Evolutionary conservation across 768 basidiomycete genomes (phyloP).

Genomic region (Boletus vinaceobasis): DNA sequence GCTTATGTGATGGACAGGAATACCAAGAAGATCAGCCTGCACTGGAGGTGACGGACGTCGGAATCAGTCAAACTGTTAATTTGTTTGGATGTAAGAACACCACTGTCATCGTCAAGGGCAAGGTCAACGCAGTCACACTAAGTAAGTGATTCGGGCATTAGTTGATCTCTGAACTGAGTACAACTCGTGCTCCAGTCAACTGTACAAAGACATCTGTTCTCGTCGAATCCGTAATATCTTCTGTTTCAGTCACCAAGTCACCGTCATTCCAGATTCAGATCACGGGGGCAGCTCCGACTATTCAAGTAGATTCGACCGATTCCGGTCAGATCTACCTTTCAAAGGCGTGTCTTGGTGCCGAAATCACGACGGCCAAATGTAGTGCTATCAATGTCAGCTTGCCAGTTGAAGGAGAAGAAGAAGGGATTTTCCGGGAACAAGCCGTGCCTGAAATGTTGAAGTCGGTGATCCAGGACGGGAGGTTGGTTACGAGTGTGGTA

Average conservation of each 20-base stretch:
- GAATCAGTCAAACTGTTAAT: slow-evolving; percentile 81
- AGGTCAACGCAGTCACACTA: slow-evolving; percentile 90
- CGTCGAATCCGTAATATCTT: slow-evolving; percentile 90
- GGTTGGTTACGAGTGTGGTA: slow-evolving; percentile 82
- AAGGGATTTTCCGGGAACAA: slow-evolving; percentile 86
- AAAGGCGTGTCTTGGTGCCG: slow-evolving; percentile 69
- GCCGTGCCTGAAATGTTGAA: slow-evolving; percentile 95
- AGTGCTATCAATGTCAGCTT: slow-evolving; percentile 88
- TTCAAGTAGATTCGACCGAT: slow-evolving; percentile 93
- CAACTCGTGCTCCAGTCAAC: slow-evolving; percentile 53
- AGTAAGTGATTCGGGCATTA: slow-evolving; percentile 41
- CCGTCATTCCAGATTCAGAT: slow-evolving; percentile 94
- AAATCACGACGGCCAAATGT: slow-evolving; percentile 94
- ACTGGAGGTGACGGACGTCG: slow-evolving; percentile 71
- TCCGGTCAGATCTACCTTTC: slow-evolving; percentile 94
- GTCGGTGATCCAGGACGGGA: slow-evolving; percentile 76
- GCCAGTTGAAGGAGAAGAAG: slow-evolving; percentile 84
- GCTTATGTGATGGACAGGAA: slow-evolving; percentile 53
- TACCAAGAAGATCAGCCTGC: slow-evolving; percentile 79
- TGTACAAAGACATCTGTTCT: slow-evolving; percentile 86
- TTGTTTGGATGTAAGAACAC: slow-evolving; percentile 88
- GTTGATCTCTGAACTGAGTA: slow-evolving; percentile 1
- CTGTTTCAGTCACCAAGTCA: slow-evolving; percentile 82
- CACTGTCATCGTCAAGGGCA: slow-evolving; percentile 82
- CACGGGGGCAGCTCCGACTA: slow-evolving; percentile 83